A percentile compares a stretch with the other conserved stretches of the same genome.
phyloP scores from a whole-genome alignment of 2,329 filamentous ascomycete species.

The Aspergillus japonicus region DNA sequence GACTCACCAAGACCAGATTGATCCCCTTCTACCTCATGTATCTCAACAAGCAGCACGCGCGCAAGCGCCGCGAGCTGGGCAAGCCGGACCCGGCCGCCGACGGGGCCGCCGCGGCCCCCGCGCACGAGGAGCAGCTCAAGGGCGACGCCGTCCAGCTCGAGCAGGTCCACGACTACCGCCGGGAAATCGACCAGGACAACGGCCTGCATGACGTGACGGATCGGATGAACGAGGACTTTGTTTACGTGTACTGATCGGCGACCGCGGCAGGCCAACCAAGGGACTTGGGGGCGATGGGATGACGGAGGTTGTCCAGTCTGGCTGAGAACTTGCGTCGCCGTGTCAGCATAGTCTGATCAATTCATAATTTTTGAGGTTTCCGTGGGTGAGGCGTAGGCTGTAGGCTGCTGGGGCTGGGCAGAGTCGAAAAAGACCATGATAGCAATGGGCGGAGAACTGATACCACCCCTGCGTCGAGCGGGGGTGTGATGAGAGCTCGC shows the following conservation, averaged over 20 bases:
- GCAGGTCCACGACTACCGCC: not conserved
- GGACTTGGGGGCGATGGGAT: no score
- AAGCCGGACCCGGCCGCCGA: conserved; percentile 31
- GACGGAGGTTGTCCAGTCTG: no score
- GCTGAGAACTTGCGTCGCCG: no score
- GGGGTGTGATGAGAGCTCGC: no score
- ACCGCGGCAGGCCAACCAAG: no score
- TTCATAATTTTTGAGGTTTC: no score
- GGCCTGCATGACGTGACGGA: conserved; percentile 19
- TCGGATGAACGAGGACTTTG: conserved; percentile 21
- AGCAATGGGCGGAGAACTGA: no score
- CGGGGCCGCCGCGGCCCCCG: not conserved
- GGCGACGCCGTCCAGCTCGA: conserved; percentile 11
- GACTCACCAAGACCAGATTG: conserved; percentile 13
- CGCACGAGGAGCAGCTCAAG: conserved; percentile 8
- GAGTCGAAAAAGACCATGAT: no score
- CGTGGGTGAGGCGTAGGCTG: no score
- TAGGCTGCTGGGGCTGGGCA: no score
- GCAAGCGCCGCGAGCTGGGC: conserved; percentile 29
- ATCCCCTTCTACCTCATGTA: conserved; percentile 32
- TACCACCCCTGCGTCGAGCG: no score
- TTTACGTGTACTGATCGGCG: conserved; percentile 17
- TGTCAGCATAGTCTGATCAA: no score
- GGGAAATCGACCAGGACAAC: conserved; percentile 4
- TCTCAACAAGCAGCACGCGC: conserved; percentile 32